phyloP scores from a whole-genome alignment of 805 yeast species.

The Cyberlindnera galapagoensis region DNA sequence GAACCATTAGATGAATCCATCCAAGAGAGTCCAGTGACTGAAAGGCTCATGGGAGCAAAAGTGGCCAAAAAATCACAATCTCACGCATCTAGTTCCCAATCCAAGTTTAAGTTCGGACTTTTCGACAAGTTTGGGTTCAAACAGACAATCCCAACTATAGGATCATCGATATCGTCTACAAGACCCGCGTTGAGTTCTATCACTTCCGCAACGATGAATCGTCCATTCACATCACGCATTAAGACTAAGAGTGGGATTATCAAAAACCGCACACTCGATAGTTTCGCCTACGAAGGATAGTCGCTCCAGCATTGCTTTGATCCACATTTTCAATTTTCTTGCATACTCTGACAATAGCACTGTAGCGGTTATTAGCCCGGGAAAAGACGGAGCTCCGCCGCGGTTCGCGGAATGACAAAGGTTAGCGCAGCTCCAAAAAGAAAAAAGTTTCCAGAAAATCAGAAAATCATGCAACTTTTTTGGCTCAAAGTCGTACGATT shows the following conservation, averaged over 20 bases:
- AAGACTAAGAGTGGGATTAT: slow-evolving; percentile 7
- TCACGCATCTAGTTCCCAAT: too few relatives aligned
- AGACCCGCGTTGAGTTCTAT: neutral
- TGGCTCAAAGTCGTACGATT: slow-evolving; percentile 5
- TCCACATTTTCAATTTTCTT: too few relatives aligned
- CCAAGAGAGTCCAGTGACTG: neutral
- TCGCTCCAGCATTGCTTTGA: too few relatives aligned
- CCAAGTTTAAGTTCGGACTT: slow-evolving; percentile 7
- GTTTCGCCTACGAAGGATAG: slow-evolving; percentile 16
- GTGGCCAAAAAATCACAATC: too few relatives aligned
- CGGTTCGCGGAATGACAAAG: too few relatives aligned
- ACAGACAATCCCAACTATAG: neutral
- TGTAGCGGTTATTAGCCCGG: too few relatives aligned
- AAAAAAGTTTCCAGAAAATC: too few relatives aligned
- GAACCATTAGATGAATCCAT: too few relatives aligned
- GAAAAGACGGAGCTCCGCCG: too few relatives aligned
- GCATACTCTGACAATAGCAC: too few relatives aligned
- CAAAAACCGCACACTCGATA: slow-evolving; percentile 14
- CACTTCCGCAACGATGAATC: neutral
- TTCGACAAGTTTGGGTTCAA: slow-evolving; percentile 13
- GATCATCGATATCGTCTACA: neutral
- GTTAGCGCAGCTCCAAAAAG: too few relatives aligned
- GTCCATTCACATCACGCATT: slow-evolving; percentile 2
- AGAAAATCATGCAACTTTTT: slow-evolving; percentile 4
- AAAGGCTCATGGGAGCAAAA: neutral